phyloP scores from a whole-genome alignment of 192 early-diverging fungal species.

The Oehlia diaphana region DNA sequence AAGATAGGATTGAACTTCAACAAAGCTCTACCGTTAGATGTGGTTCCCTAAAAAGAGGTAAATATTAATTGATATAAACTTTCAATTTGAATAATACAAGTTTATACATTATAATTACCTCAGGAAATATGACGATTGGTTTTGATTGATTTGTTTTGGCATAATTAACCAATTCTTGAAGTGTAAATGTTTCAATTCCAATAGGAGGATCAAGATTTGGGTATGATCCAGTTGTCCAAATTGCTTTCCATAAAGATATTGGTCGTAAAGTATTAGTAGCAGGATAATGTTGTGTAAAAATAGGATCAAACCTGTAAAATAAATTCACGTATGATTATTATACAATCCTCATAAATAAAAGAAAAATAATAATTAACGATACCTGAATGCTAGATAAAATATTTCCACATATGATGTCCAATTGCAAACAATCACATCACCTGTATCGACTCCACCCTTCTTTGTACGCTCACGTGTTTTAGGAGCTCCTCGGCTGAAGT shows the following conservation, averaged over 20 bases:
- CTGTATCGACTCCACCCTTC: slow-evolving; percentile 42
- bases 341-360: neutral
- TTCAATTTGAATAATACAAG: slow-evolving; percentile 3
- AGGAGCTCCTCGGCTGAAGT: slow-evolving; percentile 29
- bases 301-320: slow-evolving; percentile 56
- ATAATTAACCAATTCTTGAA: slow-evolving; percentile 44
- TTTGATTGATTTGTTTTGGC: slow-evolving; percentile 44
- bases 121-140: slow-evolving; percentile 70
- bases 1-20: slow-evolving; percentile 78
- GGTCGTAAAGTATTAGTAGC: slow-evolving; percentile 49
- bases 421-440: slow-evolving; percentile 81
- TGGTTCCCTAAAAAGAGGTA: slow-evolving; percentile 60
- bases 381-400: slow-evolving; percentile 69
- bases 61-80: neutral
- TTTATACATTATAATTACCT: slow-evolving; percentile 40
- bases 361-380: slow-evolving; percentile 10
- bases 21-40: slow-evolving; percentile 83
- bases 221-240: slow-evolving; percentile 44
- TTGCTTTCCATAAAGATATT: slow-evolving; percentile 58
- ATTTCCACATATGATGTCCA: slow-evolving; percentile 84
- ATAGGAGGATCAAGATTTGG: slow-evolving; percentile 43
- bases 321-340: neutral
- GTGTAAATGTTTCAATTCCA: slow-evolving; percentile 35
- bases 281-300: slow-evolving; percentile 58
- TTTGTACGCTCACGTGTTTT: slow-evolving; percentile 31